Evolutionary conservation across 805 yeast genomes (phyloP).

Genomic region (Zygosaccharomyces kombuchaensis): DNA sequence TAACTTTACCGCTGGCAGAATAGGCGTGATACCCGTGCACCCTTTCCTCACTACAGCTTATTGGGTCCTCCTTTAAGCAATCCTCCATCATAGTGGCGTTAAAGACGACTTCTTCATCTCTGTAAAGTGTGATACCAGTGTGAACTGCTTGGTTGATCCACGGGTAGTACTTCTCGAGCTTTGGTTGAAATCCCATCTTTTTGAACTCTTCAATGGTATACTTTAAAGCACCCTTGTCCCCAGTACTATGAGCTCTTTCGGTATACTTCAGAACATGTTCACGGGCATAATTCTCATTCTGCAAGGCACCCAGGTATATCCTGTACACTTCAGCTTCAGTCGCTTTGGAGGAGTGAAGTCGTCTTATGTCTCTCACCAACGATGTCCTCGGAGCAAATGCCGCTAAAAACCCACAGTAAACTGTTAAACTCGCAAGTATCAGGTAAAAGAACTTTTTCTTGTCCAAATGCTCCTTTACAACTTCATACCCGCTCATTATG

Average conservation of each 20-base stretch:
- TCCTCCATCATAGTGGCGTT: slow-evolving; percentile 52
- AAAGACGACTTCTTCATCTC: slow-evolving; percentile 38
- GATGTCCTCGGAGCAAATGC: slow-evolving; percentile 84
- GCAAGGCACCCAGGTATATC: slow-evolving; percentile 44
- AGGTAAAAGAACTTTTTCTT: slow-evolving; percentile 27
- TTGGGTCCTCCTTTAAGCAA: slow-evolving; percentile 38
- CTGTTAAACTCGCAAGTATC: slow-evolving; percentile 22
- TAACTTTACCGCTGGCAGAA: slow-evolving; percentile 59
- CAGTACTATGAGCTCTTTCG: slow-evolving; percentile 35
- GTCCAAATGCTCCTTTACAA: slow-evolving; percentile 31
- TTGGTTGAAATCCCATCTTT: slow-evolving; percentile 48
- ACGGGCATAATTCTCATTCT: slow-evolving; percentile 34
- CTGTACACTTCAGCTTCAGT: slow-evolving; percentile 70
- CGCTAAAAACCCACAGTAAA: slow-evolving; percentile 50
- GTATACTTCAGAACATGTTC: slow-evolving; percentile 26
- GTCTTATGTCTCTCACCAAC: slow-evolving; percentile 69
- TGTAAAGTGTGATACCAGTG: slow-evolving; percentile 37
- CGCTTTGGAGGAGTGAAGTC: slow-evolving; percentile 62
- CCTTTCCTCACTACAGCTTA: slow-evolving; percentile 37
- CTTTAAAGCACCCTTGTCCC: slow-evolving; percentile 43
- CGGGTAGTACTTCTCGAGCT: slow-evolving; percentile 52
- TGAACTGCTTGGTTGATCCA: slow-evolving; percentile 51
- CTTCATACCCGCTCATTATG: slow-evolving; percentile 27
- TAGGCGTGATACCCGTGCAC: slow-evolving; percentile 58
- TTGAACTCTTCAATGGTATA: slow-evolving; percentile 49